phyloP scores from a whole-genome alignment of 441 rosid species.

The Dalechampia spathulata region DNA sequence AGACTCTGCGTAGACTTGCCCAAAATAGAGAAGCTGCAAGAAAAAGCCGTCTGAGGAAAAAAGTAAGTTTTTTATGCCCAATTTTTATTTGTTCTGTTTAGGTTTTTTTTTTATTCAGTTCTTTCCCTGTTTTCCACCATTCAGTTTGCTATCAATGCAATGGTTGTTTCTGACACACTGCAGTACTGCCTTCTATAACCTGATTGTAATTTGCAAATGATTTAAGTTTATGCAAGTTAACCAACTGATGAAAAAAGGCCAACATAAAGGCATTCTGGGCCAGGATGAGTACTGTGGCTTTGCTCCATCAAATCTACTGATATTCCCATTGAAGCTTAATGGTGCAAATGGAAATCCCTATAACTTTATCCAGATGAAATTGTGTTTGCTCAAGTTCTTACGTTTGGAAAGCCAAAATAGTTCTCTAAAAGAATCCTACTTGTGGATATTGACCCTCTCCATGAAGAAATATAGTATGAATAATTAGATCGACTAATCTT shows the following conservation, averaged over 20 bases:
- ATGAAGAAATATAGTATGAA: too few relatives aligned
- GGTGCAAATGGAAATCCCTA: background rate
- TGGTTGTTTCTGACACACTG: too few relatives aligned
- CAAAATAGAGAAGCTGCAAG: conserved; percentile 99
- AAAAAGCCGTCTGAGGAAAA: conserved; percentile 94
- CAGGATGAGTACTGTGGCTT: background rate
- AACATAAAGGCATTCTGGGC: background rate
- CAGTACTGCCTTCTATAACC: too few relatives aligned
- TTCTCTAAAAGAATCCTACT: too few relatives aligned
- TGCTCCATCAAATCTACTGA: background rate
- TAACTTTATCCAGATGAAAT: background rate
- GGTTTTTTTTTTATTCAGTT: background rate
- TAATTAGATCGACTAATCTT: too few relatives aligned
- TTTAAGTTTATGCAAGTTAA: conserved; percentile 2
- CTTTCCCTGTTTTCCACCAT: too few relatives aligned
- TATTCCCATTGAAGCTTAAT: background rate
- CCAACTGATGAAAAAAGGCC: background rate
- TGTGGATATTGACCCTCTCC: too few relatives aligned
- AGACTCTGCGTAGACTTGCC: conserved; percentile 99
- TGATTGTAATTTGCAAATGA: too few relatives aligned
- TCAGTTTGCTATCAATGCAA: too few relatives aligned
- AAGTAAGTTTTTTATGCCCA: conserved; percentile 33
- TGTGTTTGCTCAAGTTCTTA: too few relatives aligned
- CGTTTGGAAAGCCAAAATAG: too few relatives aligned
- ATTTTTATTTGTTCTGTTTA: background rate